Conservation (phyloP, 768 basidiomycete genomes). For the Sarcodon sp. region DNA sequence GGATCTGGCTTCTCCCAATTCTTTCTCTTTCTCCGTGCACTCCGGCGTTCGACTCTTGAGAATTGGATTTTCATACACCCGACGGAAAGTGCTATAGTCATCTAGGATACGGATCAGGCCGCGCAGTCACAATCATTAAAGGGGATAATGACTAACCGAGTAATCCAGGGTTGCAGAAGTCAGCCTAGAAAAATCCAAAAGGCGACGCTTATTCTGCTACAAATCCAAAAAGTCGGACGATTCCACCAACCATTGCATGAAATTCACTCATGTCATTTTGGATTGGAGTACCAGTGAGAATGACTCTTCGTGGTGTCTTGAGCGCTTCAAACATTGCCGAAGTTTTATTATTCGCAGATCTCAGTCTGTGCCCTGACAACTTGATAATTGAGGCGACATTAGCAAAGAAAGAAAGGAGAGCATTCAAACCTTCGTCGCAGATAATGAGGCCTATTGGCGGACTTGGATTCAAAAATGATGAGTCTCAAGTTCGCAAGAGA, state of each 20-base stretch:
- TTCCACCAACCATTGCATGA: conserved; percentile 74
- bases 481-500: not conserved
- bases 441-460: conserved; percentile 89
- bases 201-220: not conserved
- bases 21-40: conserved; percentile 56
- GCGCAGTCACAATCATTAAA: conserved; percentile 1
- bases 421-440: conserved; percentile 76
- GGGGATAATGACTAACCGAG: conserved; percentile 36
- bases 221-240: no score
- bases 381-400: not conserved
- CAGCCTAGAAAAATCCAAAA: conserved; percentile 35
- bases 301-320: conserved; percentile 64
- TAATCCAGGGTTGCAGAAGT: conserved; percentile 90
- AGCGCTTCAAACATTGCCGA: conserved; percentile 75
- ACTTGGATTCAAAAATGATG: conserved; percentile 20
- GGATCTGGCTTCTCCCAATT: conserved; percentile 66
- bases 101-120: conserved; percentile 26
- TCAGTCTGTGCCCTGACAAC: conserved; percentile 70
- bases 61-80: conserved; percentile 82
- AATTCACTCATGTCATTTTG: conserved; percentile 95
- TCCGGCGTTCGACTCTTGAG: conserved; percentile 73
- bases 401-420: not conserved
- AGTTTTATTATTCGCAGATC: conserved; percentile 86
- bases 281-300: conserved; percentile 93
- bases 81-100: conserved; percentile 62